These are phyloP conservation scores for Chaetomium sp. DNA, from an alignment of 2,329 filamentous ascomycete species.

Conservation along the genomic window DNA sequence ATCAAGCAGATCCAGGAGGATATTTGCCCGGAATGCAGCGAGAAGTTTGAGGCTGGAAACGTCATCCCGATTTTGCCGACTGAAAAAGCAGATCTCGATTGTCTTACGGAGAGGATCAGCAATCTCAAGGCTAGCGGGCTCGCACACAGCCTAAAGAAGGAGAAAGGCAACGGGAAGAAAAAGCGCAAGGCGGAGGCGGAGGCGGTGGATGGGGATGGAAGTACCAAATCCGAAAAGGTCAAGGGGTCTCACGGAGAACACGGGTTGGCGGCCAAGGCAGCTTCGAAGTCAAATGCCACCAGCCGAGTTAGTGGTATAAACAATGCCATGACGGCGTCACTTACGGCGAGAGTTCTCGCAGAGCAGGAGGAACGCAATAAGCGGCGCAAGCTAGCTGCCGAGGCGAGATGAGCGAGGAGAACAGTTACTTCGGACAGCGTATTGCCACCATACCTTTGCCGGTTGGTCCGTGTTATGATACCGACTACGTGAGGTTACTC, in stretches of 20 bases:
- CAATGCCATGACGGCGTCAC: constrained; percentile 78
- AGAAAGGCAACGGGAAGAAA: constrained; percentile 65
- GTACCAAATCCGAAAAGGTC: constrained; percentile 41
- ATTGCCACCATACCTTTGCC: neutral
- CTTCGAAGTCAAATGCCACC: constrained; percentile 36
- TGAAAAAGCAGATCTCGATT: constrained; percentile 68
- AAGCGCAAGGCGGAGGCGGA: constrained; percentile 71
- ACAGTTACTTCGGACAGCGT: neutral
- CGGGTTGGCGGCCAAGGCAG: constrained; percentile 32
- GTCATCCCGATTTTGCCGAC: constrained; percentile 80
- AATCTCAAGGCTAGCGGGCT: constrained; percentile 72
- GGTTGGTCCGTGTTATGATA: constrained; percentile 16
- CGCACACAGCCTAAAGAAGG: constrained; percentile 87
- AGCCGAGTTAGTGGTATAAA: constrained; percentile 69
- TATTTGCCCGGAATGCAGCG: constrained; percentile 71
- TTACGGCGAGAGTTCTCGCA: constrained; percentile 83
- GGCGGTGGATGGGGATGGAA: constrained; percentile 45
- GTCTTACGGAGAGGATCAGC: constrained; percentile 65
- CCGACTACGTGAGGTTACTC: neutral
- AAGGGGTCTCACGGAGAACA: constrained; percentile 50
- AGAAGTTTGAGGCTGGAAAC: constrained; percentile 69
- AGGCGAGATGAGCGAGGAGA: constrained; percentile 28
- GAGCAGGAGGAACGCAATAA: constrained; percentile 86
- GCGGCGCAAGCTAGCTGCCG: constrained; percentile 66
- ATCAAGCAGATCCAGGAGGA: constrained; percentile 75